Base-by-base conservation (phyloP, 345 rosid species). In the Gossypium bickii region DNA sequence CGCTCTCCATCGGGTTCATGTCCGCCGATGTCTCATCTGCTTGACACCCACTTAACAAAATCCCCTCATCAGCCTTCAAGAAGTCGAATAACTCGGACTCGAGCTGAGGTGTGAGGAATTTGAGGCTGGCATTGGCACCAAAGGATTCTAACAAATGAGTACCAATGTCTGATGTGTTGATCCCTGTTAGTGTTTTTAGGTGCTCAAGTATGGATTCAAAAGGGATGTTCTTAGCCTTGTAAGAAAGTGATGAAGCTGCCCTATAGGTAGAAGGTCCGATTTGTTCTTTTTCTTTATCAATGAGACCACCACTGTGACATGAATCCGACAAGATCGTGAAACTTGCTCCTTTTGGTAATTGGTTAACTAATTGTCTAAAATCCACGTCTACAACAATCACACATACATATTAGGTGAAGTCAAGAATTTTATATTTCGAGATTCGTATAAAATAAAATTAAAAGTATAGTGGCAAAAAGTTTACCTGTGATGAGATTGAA, bases 241-340 rank as follows among this genome's bases (percentile, higher is more conserved):
- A 60, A 20, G 61, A 44, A 49, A 29, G 18, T 25, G 64, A 5
- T 45, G 76, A 4, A 15, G 2, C 16, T 60, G 13, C 61, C 22
- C 4, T 61, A 52, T 68, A 16, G 0, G 85, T 44, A 25, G 57
- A 80, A 0, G 91, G 94, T 20, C 92, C 92, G 8, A 93, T 87
- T 67, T 93, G 97, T 80, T 93, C 92, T 72, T 91, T 93, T 77
- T 91, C 97, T 78, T 83, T 88, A 85, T 91, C 93, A 71, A 91
- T 87, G 11, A 91, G 93, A 53, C 98, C 97, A 13, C 98, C 98
- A 57, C 97, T 91, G 79, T 91, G 95, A 80, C 97, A 93, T 66
- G 94, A 93, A 84, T 93, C 98, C 7, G 98, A 93, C 56, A 93
- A 70, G 78, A 93, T 87, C 22, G 97, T 90, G 83, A 93, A 86